These are phyloP conservation scores for Fusarium sp. DNA, from an alignment of 2,329 filamentous ascomycete species.

Conservation along the genomic window DNA sequence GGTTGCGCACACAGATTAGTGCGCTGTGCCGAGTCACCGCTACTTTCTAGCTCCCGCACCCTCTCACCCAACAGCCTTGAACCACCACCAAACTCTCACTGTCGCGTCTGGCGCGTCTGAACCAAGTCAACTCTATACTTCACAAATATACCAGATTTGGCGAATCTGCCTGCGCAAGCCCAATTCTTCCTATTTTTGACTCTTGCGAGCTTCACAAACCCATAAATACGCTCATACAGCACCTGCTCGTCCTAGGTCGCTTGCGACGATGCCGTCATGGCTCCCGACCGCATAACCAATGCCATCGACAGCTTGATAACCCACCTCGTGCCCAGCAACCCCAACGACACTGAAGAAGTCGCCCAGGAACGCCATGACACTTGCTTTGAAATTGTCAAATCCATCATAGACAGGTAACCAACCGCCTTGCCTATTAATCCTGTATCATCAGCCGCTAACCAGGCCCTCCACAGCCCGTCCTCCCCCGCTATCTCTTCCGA, in stretches of 20 bases:
- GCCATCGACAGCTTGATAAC: conserved; percentile 84
- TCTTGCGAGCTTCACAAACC: background rate
- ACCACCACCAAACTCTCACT: conserved; percentile 35
- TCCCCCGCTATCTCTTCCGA: conserved; percentile 72
- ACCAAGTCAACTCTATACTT: conserved; percentile 22
- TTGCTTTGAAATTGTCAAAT: conserved; percentile 64
- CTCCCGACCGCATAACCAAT: conserved; percentile 77
- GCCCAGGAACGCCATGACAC: conserved; percentile 77
- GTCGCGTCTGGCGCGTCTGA: conserved; percentile 46
- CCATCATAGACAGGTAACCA: conserved; percentile 63
- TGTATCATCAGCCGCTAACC: background rate
- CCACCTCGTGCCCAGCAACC: conserved; percentile 75
- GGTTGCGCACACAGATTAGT: rapidly evolving
- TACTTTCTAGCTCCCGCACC: conserved; percentile 35
- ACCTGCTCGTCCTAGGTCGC: conserved; percentile 10
- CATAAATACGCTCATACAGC: background rate
- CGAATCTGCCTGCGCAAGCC: background rate
- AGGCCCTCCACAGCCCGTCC: conserved; percentile 52
- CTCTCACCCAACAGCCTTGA: conserved; percentile 30
- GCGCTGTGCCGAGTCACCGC: conserved; percentile 15
- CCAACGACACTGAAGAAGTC: conserved; percentile 74
- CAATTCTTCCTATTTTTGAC: background rate
- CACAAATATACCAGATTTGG: conserved; percentile 9
- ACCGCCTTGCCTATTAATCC: background rate
- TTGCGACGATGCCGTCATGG: conserved; percentile 65